Evolutionary conservation across 169 alveolate species (phyloP), one percentile per base, ranked within the genome.

Genomic region (Eimeria brunetti): DNA sequence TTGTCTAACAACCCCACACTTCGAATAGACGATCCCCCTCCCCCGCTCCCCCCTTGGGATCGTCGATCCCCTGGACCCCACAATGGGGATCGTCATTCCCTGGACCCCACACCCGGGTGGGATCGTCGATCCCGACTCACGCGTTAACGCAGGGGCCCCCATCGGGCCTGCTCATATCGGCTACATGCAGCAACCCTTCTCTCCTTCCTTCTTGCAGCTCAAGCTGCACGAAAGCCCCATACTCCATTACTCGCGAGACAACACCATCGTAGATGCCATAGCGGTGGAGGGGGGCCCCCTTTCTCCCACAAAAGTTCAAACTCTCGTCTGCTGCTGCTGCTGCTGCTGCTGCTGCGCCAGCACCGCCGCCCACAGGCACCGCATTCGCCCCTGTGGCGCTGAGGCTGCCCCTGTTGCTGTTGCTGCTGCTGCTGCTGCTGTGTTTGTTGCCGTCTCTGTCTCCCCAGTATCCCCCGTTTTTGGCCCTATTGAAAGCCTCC

Each of bases 171-270:
- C 93, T 24, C 69, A 97, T 96, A 30, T 97, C 98, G 0, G 98
- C 97, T 16, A 91, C 97, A 78, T 98, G 99, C 2, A 97, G 98
- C 18, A 98, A 95, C 12, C 99, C 99, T 27, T 97, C 97, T 38
- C 96, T 81, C n/a, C 95, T 67, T 6, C 98, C 98, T 16, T 88
- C 97, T 3, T 97, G 92, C 38, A 90, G 53, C 38, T 94, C 80
- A 81, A 98, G 96, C 46, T 96, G 84, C 9, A 98, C 97, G 85
- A 98, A 98, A 44, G 96, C 95, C 7, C 99, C 99, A 30, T 94
- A 98, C 27, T 98, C 98, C 96, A 94, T 96, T 0, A 98, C 94
- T 16, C 95, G 89, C 12, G 85, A 88, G 0, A 98, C 98, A 1
- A 81, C 88, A 2, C 98, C 98, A 18, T 38, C 97, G 49, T 96